These are phyloP conservation scores for Colletotrichum tabaci DNA, from an alignment of 2,329 filamentous ascomycete species.

Conservation along the genomic window DNA sequence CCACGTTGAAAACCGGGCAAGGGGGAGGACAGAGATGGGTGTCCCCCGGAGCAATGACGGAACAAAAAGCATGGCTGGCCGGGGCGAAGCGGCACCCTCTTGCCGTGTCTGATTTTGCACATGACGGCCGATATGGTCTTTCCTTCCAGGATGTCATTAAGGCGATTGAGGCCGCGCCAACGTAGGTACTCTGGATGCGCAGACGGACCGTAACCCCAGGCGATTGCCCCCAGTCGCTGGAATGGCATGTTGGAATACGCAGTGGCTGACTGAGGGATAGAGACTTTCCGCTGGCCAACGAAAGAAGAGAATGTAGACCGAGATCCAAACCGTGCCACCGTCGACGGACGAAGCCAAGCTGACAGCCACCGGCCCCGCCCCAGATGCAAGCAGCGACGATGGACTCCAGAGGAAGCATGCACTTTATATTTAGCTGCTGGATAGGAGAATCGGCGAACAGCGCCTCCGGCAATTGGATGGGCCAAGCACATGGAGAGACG, in stretches of 20 bases:
- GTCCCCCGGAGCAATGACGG: constrained; percentile 35
- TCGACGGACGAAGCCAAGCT: constrained; percentile 15
- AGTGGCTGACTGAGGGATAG: not conserved
- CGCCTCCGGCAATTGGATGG: constrained; percentile 6
- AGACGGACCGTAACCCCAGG: not conserved
- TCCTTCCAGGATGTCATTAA: constrained; percentile 7
- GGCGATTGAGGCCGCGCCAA: constrained; percentile 10
- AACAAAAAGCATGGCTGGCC: constrained; percentile 25
- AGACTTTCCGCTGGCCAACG: constrained; percentile 10
- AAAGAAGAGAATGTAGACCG: constrained; percentile 17
- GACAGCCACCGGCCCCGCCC: constrained; percentile 27
- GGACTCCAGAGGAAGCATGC: constrained; percentile 6
- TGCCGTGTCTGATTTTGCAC: constrained; percentile 17
- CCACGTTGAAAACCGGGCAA: constrained; percentile 28
- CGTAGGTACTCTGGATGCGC: not conserved
- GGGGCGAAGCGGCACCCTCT: constrained; percentile 29
- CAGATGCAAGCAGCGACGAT: constrained; percentile 8
- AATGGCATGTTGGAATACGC: constrained; percentile 4
- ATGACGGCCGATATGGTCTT: not conserved
- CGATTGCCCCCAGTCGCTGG: not conserved
- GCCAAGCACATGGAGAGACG: not conserved
- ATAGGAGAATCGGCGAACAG: not conserved
- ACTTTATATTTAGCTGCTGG: constrained; percentile 4
- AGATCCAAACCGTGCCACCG: constrained; percentile 6
- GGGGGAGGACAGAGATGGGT: constrained; percentile 19